These are phyloP conservation scores for Suhomyces anneliseae DNA, from an alignment of 1,139 yeast genomes.

Conservation along the genomic window DNA sequence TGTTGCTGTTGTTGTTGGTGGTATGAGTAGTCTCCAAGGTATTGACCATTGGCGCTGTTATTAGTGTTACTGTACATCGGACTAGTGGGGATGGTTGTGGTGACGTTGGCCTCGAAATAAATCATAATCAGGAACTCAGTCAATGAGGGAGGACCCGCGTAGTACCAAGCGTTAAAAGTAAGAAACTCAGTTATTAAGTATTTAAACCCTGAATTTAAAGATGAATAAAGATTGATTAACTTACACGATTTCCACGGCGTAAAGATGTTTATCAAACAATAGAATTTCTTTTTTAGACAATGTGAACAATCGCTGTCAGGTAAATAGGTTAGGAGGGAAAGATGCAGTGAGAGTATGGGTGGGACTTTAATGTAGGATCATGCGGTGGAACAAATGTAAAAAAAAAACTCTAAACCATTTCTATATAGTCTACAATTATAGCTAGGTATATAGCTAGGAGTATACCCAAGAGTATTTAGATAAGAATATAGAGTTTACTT, in stretches of 20 bases:
- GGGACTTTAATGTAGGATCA: background rate
- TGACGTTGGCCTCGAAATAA: slow-evolving; percentile 22
- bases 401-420: too few relatives aligned
- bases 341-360: background rate
- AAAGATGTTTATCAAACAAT: background rate
- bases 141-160: background rate
- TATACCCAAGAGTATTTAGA: too few relatives aligned
- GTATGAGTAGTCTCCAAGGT: slow-evolving; percentile 16
- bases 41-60: slow-evolving; percentile 9
- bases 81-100: slow-evolving; percentile 18
- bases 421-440: too few relatives aligned
- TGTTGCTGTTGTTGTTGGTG: slow-evolving; percentile 11
- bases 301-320: background rate
- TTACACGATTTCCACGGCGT: background rate
- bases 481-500: too few relatives aligned
- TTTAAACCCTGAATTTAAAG: background rate
- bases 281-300: background rate
- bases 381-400: too few relatives aligned
- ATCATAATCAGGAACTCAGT: slow-evolving; percentile 12
- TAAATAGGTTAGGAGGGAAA: background rate
- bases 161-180: background rate
- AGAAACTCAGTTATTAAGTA: background rate
- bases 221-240: background rate
- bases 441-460: too few relatives aligned
- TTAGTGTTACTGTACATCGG: slow-evolving; percentile 13